Evolutionary conservation across 2,329 filamentous ascomycete species (phyloP), one percentile per base, ranked within the genome.

Genomic region (Stenocarpella maydis): DNA sequence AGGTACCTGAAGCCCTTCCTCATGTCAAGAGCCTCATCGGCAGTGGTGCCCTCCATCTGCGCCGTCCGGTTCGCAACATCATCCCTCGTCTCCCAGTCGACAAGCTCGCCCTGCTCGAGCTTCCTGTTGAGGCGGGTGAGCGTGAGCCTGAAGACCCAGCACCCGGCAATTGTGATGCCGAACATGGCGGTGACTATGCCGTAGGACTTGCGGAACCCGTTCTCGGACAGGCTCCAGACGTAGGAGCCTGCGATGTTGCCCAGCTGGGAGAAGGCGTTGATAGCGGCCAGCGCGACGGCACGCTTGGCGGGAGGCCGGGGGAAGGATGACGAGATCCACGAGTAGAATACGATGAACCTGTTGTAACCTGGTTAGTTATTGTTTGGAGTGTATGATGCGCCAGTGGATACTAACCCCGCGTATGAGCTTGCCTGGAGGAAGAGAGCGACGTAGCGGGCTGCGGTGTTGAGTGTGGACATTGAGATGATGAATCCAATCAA

Each of bases 121-220:
- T 84, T 79, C 74, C 78, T 80, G 78, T 87, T 87, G 71, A 86
- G 75, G 67, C 78, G 76, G 7, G 76, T 68, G 5, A 88, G 80
- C 67, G 87, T 82, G 72, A 80, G 69, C 24, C 82, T 81, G 80
- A 88, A 84, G 39, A 78, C 69, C 64, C 78, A 81, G 77, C 84
- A 89, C 6, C 87, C 87, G 0, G 82, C 43, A 39, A 89, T 84
- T 0, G 88, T 87, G 49, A 88, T 73, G 4, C 86, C 87, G 74
- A 90, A 91, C 88, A 91, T 91, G 74, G 87, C 82, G 17, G 86
- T 84, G 6, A 91, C 89, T 68, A 91, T 88, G 4, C 87, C 88
- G 74, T 91, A 91, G 71, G 87, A 90, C 80, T 87, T 85, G 72
- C 88, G 84, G 80, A 84, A 91, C 0, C 89, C 89, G 71, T 90